Evolutionary conservation across 371 early-diverging fungal genomes (phyloP), one percentile per base, ranked within the genome.

Genomic region (Coemansia sp.): DNA sequence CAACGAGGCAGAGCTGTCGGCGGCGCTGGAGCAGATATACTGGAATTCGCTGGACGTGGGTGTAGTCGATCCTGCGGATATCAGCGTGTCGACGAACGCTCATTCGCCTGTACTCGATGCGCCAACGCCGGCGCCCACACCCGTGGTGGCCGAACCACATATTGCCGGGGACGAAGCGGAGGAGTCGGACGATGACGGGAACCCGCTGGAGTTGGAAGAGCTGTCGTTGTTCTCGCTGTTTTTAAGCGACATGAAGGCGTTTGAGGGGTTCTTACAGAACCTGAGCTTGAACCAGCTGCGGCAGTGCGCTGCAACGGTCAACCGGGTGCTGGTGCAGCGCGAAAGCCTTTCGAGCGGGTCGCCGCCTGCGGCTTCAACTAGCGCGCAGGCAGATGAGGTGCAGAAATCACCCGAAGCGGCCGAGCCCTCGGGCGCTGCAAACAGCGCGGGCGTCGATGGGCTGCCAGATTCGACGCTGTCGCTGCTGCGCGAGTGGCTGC

Each of bases 231-330:
- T 69, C 54, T 74, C 75, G 51, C 52, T 69, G 31, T 69, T 69
- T 14, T 57, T 74, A 8, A 35, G 59, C 4, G 72, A 69, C 52
- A 65, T 69, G 70, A 47, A 57, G 39, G 66, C 70, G 5, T 69
- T 74, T 47, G 75, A 74, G 63, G 38, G 40, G 16, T 69, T 74
- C 48, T 51, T 74, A 52, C 47, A 47, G n/a, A 62, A 50, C 38
- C 59, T 74, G 20, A 74, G 75, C n/a, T 41, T 74, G 47, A 65
- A 69, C 51, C 75, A 74, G 59, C 63, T 74, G 33, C 61, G 75
- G 6, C 75, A 74, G 58, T 74, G 75, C 42, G 75, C 75, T 1
- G 69, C 75, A 10, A 69, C 75, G 0, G 75, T 74, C 12, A 74
- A 74, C 33, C 57, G 66, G 12, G 75, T 69, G 43, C 60, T 74